Evolutionary conservation across 75 land plant genomes (phyloP), one percentile per base, ranked within the genome.

Genomic region (Isoetes taiwanensis): DNA sequence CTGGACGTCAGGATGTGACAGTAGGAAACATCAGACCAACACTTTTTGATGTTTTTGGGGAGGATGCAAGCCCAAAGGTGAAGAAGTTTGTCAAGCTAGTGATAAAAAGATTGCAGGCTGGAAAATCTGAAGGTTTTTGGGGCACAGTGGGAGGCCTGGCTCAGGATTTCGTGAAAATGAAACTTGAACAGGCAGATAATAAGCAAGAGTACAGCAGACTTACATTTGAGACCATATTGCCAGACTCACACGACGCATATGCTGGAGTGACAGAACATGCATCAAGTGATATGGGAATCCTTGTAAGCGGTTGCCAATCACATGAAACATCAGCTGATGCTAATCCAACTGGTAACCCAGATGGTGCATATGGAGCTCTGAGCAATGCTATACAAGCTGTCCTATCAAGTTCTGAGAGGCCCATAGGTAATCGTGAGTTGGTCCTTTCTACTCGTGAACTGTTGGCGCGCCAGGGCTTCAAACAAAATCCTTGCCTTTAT

Each of bases 61-160:
- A 85, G 16, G 96, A 90, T 65, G 70, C 96, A 0, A 90, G 91
- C 70, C 93, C 91, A 35, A 82, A 86, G 61, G 86, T 90, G 64
- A 90, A 90, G 83, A 82, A 79, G 62, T 90, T 90, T 70, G 89
- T 85, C 67, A 90, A 85, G 54, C 78, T 90, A 23, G 56, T 83
- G 2, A 0, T 87, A 30, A 34, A 72, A 61, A 78, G 83, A 58
- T 78, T 90, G 5, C 76, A 86, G 32, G 62, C 48, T 20, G 39
- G 39, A 9, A 14, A 20, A 1, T 55, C 0, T 30, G 57, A 55
- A 55, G 3, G 57, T 20, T 55, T 77, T 64, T 70, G 80, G 35
- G 70, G 77, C 52, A 30, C 40, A 5, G 76, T 85, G 0, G 83
- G 86, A 12, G 46, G 62, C 40, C 71, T 90, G 34, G 97, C 97